Evolutionary conservation across 192 early-diverging fungal genomes (phyloP).

Genomic region (Phycomyces nitens): DNA sequence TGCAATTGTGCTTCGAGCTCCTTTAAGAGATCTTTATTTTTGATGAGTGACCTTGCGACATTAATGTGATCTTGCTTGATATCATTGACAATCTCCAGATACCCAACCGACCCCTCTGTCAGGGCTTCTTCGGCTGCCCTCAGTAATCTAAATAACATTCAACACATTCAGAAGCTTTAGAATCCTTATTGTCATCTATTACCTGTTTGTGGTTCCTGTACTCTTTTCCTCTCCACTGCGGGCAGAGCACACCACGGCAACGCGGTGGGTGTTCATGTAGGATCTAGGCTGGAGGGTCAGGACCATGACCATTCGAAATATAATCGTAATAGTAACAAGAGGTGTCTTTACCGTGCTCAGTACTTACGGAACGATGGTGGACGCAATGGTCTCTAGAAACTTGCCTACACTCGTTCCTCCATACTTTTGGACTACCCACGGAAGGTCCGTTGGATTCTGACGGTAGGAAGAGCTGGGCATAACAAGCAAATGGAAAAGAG

Average conservation of each 20-base stretch:
- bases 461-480: too few species aligned
- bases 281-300: conserved; percentile 10
- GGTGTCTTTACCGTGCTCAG: background rate
- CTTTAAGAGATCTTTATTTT: conserved; percentile 36
- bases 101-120: conserved; percentile 25
- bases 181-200: too few species aligned
- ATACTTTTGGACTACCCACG: conserved; percentile 75
- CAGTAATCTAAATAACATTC: conserved; percentile 35
- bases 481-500: too few species aligned
- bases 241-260: conserved; percentile 84
- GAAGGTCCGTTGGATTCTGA: conserved; percentile 21
- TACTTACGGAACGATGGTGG: conserved; percentile 73
- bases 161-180: too few species aligned
- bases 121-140: conserved; percentile 34
- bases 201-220: conserved; percentile 82
- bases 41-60: conserved; percentile 51
- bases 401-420: conserved; percentile 90
- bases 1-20: conserved; percentile 52
- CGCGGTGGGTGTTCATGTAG: conserved; percentile 53
- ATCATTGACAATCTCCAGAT: conserved; percentile 72
- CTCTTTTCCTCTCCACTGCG: conserved; percentile 78
- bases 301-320: too few species aligned
- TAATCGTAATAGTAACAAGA: background rate
- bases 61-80: conserved; percentile 72
- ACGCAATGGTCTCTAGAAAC: conserved; percentile 55